These are phyloP conservation scores for Pleurotus ostreatus DNA, from an alignment of 768 basidiomycete genomes.

Conservation along the genomic window DNA sequence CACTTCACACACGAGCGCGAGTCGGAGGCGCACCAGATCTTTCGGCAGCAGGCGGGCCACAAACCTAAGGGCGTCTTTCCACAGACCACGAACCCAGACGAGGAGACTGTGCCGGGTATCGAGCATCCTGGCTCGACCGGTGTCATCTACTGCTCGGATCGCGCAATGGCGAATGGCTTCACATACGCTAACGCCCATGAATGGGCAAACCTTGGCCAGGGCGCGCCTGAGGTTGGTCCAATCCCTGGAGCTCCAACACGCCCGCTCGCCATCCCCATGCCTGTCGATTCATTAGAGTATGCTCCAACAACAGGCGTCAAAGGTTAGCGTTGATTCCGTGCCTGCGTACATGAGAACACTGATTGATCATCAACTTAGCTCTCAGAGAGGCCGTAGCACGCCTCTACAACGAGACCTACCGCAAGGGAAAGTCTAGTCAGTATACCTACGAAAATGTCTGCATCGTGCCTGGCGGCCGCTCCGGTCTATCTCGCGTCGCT, in stretches of 20 bases:
- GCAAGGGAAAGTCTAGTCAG: constrained; percentile 73
- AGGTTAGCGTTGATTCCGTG: constrained; percentile 33
- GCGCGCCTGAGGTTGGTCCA: constrained; percentile 84
- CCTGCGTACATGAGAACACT: neutral
- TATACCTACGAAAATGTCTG: constrained; percentile 93
- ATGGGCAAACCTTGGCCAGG: constrained; percentile 91
- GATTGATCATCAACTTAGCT: constrained; percentile 31
- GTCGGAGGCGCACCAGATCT: constrained; percentile 88
- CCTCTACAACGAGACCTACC: constrained; percentile 85
- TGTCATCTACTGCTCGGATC: constrained; percentile 84
- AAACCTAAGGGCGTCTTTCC: constrained; percentile 61
- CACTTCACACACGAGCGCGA: constrained; percentile 74
- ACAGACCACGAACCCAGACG: constrained; percentile 72
- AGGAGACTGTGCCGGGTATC: constrained; percentile 88
- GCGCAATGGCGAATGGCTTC: constrained; percentile 95
- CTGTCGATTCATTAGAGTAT: constrained; percentile 78
- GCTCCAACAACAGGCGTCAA: constrained; percentile 92
- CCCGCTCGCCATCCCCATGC: constrained; percentile 60
- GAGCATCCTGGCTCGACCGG: constrained; percentile 68
- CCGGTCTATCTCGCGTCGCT: constrained; percentile 86
- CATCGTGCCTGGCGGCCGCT: constrained; percentile 91
- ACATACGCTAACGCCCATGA: constrained; percentile 71
- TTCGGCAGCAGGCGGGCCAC: constrained; percentile 69
- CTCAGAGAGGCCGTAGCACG: constrained; percentile 88
- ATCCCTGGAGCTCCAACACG: constrained; percentile 73